These are phyloP conservation scores for Amanita phalloides DNA, from an alignment of 768 basidiomycete species.

Conservation along the genomic window DNA sequence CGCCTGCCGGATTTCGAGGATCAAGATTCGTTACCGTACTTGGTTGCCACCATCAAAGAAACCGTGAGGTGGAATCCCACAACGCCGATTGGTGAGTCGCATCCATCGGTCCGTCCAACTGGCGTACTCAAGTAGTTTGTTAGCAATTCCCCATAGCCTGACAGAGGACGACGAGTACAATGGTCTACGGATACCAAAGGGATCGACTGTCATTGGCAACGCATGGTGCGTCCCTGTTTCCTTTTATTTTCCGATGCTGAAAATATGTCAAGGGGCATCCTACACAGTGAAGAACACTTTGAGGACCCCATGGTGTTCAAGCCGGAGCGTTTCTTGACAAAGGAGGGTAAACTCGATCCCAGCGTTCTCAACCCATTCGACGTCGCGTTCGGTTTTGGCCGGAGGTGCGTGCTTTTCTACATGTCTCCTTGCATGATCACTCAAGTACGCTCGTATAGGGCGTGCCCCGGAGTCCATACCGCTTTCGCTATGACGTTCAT, in stretches of 20 bases:
- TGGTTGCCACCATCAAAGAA: slow-evolving; percentile 26
- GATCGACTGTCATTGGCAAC: slow-evolving; percentile 23
- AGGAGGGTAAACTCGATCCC: slow-evolving; percentile 1
- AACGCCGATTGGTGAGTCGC: slow-evolving; percentile 17
- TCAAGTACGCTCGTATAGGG: background rate
- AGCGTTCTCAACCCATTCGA: slow-evolving; percentile 1
- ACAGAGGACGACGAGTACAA: slow-evolving; percentile 34
- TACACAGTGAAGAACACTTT: background rate
- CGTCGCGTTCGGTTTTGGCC: slow-evolving; percentile 4
- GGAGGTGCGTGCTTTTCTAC: background rate
- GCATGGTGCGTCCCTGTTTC: slow-evolving; percentile 16
- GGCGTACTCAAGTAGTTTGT: background rate
- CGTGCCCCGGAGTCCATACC: slow-evolving; percentile 1
- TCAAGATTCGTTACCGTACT: slow-evolving; percentile 23
- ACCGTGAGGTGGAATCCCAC: slow-evolving; percentile 21
- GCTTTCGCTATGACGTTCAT: slow-evolving; percentile 1
- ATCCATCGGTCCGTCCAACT: background rate
- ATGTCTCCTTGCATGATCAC: background rate
- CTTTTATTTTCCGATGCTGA: background rate
- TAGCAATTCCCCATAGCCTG: slow-evolving; percentile 21
- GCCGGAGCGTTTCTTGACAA: slow-evolving; percentile 3
- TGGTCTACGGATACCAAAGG: slow-evolving; percentile 34
- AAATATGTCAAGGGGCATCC: background rate
- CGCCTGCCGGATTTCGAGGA: slow-evolving; percentile 29
- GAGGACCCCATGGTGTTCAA: background rate